Evolutionary conservation across 768 basidiomycete species (phyloP).

Genomic region (Auricularia sp.): DNA sequence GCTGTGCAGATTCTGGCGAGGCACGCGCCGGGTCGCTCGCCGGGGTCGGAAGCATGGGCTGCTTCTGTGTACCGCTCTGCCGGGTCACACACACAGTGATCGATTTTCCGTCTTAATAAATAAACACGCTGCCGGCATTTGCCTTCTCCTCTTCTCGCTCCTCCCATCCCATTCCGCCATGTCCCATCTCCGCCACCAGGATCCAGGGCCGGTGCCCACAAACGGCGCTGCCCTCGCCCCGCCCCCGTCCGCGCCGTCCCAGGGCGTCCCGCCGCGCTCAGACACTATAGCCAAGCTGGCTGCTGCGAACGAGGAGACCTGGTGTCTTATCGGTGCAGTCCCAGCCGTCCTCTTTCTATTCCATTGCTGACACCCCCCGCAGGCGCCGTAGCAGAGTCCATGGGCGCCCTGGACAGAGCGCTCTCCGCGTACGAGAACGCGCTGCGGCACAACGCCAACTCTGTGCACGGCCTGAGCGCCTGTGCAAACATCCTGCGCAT

Average conservation of each 20-base stretch:
- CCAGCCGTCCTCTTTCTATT: background rate
- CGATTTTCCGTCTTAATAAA: conserved; percentile 17
- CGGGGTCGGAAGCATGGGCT: too few species aligned
- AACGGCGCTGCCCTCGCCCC: conserved; percentile 28
- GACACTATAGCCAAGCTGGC: conserved; percentile 62
- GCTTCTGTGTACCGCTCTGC: conserved; percentile 2
- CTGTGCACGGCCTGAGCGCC: conserved; percentile 81
- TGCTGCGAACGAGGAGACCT: conserved; percentile 86
- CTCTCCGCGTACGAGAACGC: conserved; percentile 90
- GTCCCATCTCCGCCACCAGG: conserved; percentile 28
- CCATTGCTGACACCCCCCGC: conserved; percentile 6
- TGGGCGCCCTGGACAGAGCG: conserved; percentile 89
- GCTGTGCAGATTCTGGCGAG: too few species aligned
- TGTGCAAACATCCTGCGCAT: conserved; percentile 94
- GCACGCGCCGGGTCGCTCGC: too few species aligned
- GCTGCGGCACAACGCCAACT: conserved; percentile 87
- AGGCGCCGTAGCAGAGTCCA: conserved; percentile 94
- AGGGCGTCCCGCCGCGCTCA: conserved; percentile 20
- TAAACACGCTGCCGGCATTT: conserved; percentile 23
- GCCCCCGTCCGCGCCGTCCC: conserved; percentile 13
- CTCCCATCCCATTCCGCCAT: conserved; percentile 27
- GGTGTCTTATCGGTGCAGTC: conserved; percentile 78
- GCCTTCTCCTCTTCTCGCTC: conserved; percentile 34
- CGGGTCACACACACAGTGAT: conserved; percentile 14
- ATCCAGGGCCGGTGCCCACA: conserved; percentile 21